Evolutionary conservation across 768 basidiomycete species (phyloP).

Genomic region (Gloeostereum incarnatum): DNA sequence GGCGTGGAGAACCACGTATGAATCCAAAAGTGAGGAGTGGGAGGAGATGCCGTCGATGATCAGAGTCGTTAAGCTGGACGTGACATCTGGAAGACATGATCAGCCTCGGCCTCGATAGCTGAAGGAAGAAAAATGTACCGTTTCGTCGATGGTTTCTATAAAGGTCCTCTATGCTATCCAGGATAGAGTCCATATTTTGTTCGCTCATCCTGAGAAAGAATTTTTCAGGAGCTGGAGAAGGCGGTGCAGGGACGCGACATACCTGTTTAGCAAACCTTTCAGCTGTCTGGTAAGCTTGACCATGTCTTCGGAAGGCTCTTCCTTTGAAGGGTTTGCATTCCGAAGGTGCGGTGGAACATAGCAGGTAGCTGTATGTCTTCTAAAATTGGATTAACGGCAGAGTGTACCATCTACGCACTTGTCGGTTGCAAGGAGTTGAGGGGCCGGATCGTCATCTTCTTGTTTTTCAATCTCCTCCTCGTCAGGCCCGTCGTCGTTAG

Average conservation of each 20-base stretch:
- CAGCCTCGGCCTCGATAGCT: neutral
- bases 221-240: neutral
- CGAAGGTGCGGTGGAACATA: constrained; percentile 85
- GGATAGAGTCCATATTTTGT: constrained; percentile 71
- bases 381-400: no score
- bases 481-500: constrained; percentile 21
- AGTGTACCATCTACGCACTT: no score
- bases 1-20: constrained; percentile 83
- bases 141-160: constrained; percentile 74
- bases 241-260: constrained; percentile 7
- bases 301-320: constrained; percentile 25
- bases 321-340: constrained; percentile 18
- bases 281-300: constrained; percentile 63
- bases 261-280: constrained; percentile 88
- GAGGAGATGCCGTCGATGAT: constrained; percentile 74
- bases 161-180: constrained; percentile 64
- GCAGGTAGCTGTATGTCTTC: constrained; percentile 26
- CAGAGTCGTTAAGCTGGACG: constrained; percentile 64
- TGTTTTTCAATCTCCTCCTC: constrained; percentile 20
- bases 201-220: constrained; percentile 68
- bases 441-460: constrained; percentile 7
- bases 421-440: no score
- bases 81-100: constrained; percentile 60
- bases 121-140: constrained; percentile 33
- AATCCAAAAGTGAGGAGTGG: constrained; percentile 76